phyloP scores from a whole-genome alignment of 192 early-diverging fungal species.

The Rhizoclosmatium sp. region DNA sequence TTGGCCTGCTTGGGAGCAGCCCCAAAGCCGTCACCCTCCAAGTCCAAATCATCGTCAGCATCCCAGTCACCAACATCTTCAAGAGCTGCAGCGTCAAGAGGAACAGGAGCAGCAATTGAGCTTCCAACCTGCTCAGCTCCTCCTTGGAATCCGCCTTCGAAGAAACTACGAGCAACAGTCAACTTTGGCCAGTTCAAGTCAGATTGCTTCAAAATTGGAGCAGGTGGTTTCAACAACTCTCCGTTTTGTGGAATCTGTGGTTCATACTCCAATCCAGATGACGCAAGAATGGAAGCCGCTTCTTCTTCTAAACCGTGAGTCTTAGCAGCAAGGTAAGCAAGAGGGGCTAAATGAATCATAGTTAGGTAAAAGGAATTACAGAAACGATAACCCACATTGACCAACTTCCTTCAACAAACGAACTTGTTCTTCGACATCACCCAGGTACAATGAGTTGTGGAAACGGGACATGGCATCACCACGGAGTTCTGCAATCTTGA shows the following conservation, averaged over 20 bases:
- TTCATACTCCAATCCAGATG: slow-evolving; percentile 57
- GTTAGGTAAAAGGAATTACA: background rate
- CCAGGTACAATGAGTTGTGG: slow-evolving; percentile 91
- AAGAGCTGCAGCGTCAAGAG: slow-evolving; percentile 60
- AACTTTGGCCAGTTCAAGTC: slow-evolving; percentile 95
- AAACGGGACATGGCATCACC: slow-evolving; percentile 89
- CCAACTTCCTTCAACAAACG: slow-evolving; percentile 84
- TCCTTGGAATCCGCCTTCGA: slow-evolving; percentile 67
- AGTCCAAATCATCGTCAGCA: slow-evolving; percentile 77
- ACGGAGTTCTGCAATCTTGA: slow-evolving; percentile 89
- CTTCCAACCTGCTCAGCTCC: slow-evolving; percentile 12
- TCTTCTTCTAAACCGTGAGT: slow-evolving; percentile 87
- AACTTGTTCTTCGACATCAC: slow-evolving; percentile 92
- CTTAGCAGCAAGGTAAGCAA: slow-evolving; percentile 94
- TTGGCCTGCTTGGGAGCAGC: slow-evolving; percentile 20
- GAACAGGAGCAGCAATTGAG: slow-evolving; percentile 64
- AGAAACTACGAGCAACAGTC: slow-evolving; percentile 82
- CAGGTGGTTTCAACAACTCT: slow-evolving; percentile 70
- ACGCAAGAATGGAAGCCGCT: slow-evolving; percentile 81
- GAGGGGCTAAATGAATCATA: slow-evolving; percentile 54
- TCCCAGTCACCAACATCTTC: slow-evolving; percentile 80
- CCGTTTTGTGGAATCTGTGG: slow-evolving; percentile 63
- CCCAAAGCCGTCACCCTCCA: slow-evolving; percentile 54
- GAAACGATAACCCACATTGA: slow-evolving; percentile 65
- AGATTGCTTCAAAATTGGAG: slow-evolving; percentile 73